Evolutionary conservation across 1,139 yeast species (phyloP).

Genomic region (Suhomyces terraborum): DNA sequence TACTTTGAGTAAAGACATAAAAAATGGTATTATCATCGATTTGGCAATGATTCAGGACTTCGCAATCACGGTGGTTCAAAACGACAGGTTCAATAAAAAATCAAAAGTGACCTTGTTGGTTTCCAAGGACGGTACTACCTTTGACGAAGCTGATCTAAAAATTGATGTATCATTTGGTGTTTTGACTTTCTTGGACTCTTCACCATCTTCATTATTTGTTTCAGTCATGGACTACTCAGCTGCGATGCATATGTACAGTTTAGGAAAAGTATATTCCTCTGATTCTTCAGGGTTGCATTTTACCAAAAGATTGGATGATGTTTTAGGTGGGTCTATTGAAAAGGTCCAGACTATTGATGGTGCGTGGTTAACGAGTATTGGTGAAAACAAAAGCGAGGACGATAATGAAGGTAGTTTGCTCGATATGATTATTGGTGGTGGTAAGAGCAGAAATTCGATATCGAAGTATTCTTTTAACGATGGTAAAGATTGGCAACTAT

Average conservation of each 20-base stretch:
- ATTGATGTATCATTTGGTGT: constrained; percentile 47
- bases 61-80: constrained; percentile 51
- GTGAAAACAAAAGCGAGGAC: constrained; percentile 16
- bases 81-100: constrained; percentile 46
- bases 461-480: constrained; percentile 58
- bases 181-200: constrained; percentile 56
- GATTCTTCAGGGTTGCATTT: constrained; percentile 66
- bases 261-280: constrained; percentile 54
- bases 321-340: constrained; percentile 46
- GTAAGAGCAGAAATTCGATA: constrained; percentile 19
- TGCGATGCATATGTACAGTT: constrained; percentile 19
- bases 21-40: constrained; percentile 47
- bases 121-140: constrained; percentile 58
- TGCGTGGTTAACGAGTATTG: constrained; percentile 59
- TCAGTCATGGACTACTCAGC: constrained; percentile 43
- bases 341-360: constrained; percentile 70
- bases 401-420: constrained; percentile 25
- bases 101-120: constrained; percentile 52
- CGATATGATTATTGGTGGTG: constrained; percentile 34
- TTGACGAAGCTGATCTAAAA: constrained; percentile 54
- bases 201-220: constrained; percentile 56
- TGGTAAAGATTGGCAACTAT: constrained; percentile 62
- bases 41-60: constrained; percentile 54
- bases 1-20: constrained; percentile 25
- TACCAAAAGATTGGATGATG: constrained; percentile 46